Percentiles rank a stretch among this genome's conserved stretches.
phyloP scores from a whole-genome alignment of 176 grass and related monocot species.

The Luzula sylvatica region DNA sequence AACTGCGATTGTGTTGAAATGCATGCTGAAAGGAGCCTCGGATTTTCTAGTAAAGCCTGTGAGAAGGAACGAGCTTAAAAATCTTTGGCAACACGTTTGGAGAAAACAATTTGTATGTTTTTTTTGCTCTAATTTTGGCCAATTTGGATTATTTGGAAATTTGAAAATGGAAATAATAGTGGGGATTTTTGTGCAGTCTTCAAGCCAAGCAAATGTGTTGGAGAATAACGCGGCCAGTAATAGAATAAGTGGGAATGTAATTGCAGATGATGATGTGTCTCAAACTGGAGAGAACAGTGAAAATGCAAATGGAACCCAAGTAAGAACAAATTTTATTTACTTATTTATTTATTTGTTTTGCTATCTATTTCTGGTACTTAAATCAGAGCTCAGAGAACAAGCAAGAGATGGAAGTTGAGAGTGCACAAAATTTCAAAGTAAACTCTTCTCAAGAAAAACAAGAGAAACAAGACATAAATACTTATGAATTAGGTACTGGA shows the following conservation, averaged over 20 bases:
- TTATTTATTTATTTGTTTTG: too few species aligned
- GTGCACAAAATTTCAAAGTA: slow-evolving; percentile 46
- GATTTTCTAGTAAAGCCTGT: slow-evolving; percentile 95
- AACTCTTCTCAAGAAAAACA: too few species aligned
- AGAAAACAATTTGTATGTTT: slow-evolving; percentile 80
- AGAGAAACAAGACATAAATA: too few species aligned
- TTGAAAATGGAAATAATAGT: too few species aligned
- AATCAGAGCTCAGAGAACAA: slow-evolving; percentile 65
- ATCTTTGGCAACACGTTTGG: slow-evolving; percentile 99
- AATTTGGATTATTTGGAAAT: neutral
- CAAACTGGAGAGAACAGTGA: slow-evolving; percentile 53
- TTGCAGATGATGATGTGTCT: slow-evolving; percentile 27
- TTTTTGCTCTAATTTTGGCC: slow-evolving; percentile 11
- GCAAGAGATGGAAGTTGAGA: slow-evolving; percentile 55
- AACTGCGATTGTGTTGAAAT: slow-evolving; percentile 80
- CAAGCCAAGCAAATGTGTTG: slow-evolving; percentile 50
- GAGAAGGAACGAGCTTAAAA: slow-evolving; percentile 82
- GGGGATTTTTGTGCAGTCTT: slow-evolving; percentile 48
- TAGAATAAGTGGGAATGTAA: slow-evolving; percentile 53
- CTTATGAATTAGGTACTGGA: slow-evolving; percentile 21
- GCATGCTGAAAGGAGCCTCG: slow-evolving; percentile 85
- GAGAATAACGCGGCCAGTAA: slow-evolving; percentile 70
- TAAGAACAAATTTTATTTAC: slow-evolving; percentile 20
- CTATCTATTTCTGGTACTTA: too few species aligned
- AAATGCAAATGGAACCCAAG: slow-evolving; percentile 55